These are phyloP conservation scores for Penicillium sp. DNA, from an alignment of 2,329 filamentous ascomycete genomes.

Conservation along the genomic window DNA sequence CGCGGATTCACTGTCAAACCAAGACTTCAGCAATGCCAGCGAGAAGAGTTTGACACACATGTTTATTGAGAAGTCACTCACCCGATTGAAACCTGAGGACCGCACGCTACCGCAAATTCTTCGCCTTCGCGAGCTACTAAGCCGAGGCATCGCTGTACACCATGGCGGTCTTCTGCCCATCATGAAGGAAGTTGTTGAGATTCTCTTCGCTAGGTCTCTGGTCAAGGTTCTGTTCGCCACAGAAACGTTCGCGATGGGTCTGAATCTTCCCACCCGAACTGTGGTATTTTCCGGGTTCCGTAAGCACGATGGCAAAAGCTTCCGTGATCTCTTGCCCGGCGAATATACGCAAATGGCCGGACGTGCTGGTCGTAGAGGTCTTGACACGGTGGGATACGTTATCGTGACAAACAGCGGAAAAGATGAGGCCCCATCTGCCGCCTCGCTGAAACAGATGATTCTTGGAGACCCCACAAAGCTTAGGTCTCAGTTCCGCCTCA, in stretches of 20 bases:
- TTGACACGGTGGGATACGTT: conserved; percentile 89
- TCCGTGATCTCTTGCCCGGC: conserved; percentile 85
- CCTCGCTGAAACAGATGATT: conserved; percentile 86
- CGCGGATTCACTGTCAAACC: conserved; percentile 88
- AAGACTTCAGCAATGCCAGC: conserved; percentile 87
- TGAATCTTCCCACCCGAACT: conserved; percentile 91
- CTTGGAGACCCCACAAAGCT: conserved; percentile 93
- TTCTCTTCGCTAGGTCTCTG: conserved; percentile 88
- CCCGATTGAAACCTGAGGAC: conserved; percentile 86
- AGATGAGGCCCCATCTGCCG: conserved; percentile 84
- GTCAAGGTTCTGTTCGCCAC: conserved; percentile 98
- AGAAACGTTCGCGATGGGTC: conserved; percentile 97
- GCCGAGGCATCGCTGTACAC: conserved; percentile 89
- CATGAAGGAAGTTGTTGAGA: conserved; percentile 96
- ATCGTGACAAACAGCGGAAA: conserved; percentile 81
- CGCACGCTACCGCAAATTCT: conserved; percentile 87
- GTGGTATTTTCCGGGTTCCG: conserved; percentile 97
- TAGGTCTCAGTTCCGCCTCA: conserved; percentile 91
- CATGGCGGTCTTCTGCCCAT: conserved; percentile 93
- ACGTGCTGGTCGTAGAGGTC: conserved; percentile 83
- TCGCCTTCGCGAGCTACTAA: conserved; percentile 77
- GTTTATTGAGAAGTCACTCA: conserved; percentile 93
- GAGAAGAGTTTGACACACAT: conserved; percentile 98
- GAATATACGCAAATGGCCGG: conserved; percentile 99
- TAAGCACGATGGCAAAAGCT: conserved; percentile 90